A percentile compares a stretch with the other conserved stretches of the same genome.
These are phyloP conservation scores for Neoboletus subvelutipes DNA, from an alignment of 768 basidiomycete genomes.

Conservation along the genomic window DNA sequence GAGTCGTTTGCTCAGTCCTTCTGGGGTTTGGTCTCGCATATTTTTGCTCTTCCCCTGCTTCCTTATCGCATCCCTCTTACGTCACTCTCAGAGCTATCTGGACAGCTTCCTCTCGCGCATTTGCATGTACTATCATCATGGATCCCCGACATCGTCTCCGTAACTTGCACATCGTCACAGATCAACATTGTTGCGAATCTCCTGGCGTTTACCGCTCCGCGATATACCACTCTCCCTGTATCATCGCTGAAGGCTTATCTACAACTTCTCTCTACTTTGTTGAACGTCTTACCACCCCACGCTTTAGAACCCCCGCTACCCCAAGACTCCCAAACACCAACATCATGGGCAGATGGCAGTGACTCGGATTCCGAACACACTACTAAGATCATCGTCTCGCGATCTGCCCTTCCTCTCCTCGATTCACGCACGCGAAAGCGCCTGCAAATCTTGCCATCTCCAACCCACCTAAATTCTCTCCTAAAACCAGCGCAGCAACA, in stretches of 20 bases:
- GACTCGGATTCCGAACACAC: slow-evolving; percentile 41
- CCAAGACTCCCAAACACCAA: slow-evolving; percentile 10
- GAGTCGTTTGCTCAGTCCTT: slow-evolving; percentile 33
- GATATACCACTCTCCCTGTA: slow-evolving; percentile 51
- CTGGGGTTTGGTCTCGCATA: slow-evolving; percentile 44
- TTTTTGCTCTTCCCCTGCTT: slow-evolving; percentile 74
- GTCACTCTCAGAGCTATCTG: slow-evolving; percentile 63
- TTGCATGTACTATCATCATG: slow-evolving; percentile 34
- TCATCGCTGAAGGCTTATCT: slow-evolving; percentile 54
- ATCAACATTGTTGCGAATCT: slow-evolving; percentile 75
- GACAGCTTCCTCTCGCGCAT: slow-evolving; percentile 56
- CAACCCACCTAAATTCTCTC: slow-evolving; percentile 54
- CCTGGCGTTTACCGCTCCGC: slow-evolving; percentile 58
- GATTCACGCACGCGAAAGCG: slow-evolving; percentile 65
- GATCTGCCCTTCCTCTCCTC: slow-evolving; percentile 39
- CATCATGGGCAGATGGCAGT: slow-evolving; percentile 33
- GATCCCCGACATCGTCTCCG: slow-evolving; percentile 31
- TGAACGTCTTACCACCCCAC: slow-evolving; percentile 54
- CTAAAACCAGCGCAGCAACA: slow-evolving; percentile 44
- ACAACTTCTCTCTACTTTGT: slow-evolving; percentile 46
- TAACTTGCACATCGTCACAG: slow-evolving; percentile 31
- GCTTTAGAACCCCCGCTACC: slow-evolving; percentile 47
- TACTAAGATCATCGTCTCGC: slow-evolving; percentile 36
- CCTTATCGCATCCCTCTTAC: slow-evolving; percentile 70
- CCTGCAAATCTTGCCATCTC: slow-evolving; percentile 53